phyloP scores from a whole-genome alignment of 164 flowering plant species.

The Stephania yunnanensis region DNA sequence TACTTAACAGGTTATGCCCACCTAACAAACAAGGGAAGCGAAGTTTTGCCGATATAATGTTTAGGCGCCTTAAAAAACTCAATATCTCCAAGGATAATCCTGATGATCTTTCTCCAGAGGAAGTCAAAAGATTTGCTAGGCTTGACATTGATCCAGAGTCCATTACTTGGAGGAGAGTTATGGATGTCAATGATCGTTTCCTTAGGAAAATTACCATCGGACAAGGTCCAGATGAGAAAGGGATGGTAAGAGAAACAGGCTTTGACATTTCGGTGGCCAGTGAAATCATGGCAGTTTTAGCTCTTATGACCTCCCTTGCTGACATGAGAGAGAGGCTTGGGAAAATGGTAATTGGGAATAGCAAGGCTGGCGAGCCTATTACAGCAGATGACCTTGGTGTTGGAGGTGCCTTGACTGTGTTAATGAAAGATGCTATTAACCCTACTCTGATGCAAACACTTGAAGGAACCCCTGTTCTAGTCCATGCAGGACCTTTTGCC shows the following conservation, averaged over 20 bases:
- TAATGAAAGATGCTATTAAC: conserved; percentile 98
- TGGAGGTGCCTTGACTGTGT: conserved; percentile 93
- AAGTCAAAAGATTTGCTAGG: conserved; percentile 74
- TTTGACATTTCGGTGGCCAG: conserved; percentile 99
- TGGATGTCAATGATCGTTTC: conserved; percentile 97
- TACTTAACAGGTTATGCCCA: conserved; percentile 85
- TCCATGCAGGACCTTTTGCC: conserved; percentile 99
- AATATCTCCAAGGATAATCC: conserved; percentile 75
- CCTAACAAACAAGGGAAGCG: conserved; percentile 78
- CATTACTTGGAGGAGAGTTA: conserved; percentile 93
- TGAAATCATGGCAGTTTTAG: conserved; percentile 99
- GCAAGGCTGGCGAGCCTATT: conserved; percentile 86
- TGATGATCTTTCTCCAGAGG: conserved; percentile 80
- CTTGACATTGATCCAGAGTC: conserved; percentile 92
- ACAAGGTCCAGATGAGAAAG: conserved; percentile 97
- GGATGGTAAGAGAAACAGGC: conserved; percentile 94
- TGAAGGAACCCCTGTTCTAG: conserved; percentile 97
- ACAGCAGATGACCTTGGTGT: conserved; percentile 98
- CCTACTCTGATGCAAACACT: conserved; percentile 99
- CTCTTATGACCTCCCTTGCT: conserved; percentile 83
- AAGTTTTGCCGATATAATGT: conserved; percentile 70
- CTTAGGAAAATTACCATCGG: conserved; percentile 85
- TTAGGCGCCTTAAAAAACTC: conserved; percentile 78
- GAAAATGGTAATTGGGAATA: conserved; percentile 92
- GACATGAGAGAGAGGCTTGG: conserved; percentile 99